Evolutionary conservation across 805 yeast genomes (phyloP).

Genomic region (Nakazawaea ishiwadae): DNA sequence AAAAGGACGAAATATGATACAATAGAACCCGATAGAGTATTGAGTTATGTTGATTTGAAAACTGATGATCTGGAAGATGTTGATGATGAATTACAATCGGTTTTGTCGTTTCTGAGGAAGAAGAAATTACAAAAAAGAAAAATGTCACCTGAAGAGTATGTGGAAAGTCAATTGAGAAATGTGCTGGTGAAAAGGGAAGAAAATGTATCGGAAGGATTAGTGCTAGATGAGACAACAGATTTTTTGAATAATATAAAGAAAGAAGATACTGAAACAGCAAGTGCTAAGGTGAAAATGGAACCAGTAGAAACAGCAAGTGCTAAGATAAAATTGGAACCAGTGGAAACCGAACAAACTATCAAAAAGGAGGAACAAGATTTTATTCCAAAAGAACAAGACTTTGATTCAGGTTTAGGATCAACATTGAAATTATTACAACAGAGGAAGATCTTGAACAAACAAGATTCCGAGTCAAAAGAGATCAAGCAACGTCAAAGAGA

Average conservation of each 20-base stretch:
- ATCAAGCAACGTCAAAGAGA: slow-evolving; percentile 17
- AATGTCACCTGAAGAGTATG: slow-evolving; percentile 17
- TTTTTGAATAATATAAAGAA: slow-evolving; percentile 26
- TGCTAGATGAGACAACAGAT: slow-evolving; percentile 31
- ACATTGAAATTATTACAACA: slow-evolving; percentile 28
- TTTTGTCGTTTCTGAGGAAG: slow-evolving; percentile 26
- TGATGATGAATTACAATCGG: slow-evolving; percentile 19
- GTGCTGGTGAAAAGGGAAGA: slow-evolving; percentile 10
- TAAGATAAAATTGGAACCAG: slow-evolving; percentile 23
- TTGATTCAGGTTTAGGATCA: slow-evolving; percentile 28
- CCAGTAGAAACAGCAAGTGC: too few species aligned
- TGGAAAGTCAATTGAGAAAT: background rate
- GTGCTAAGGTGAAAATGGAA: slow-evolving; percentile 20
- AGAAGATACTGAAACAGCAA: slow-evolving; percentile 14
- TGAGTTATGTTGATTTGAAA: slow-evolving; percentile 23
- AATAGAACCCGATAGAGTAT: slow-evolving; percentile 17
- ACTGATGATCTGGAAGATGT: slow-evolving; percentile 24
- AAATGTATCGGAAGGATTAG: slow-evolving; percentile 16
- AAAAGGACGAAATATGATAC: slow-evolving; percentile 17
- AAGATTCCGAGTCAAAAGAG: slow-evolving; percentile 10
- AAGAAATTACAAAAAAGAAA: slow-evolving; percentile 22
- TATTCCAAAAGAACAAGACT: slow-evolving; percentile 2
- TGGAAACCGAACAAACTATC: slow-evolving; percentile 28
- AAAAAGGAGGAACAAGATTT: background rate
- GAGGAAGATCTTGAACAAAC: slow-evolving; percentile 6